Evolutionary conservation across 441 rosid genomes (phyloP), one percentile per base, ranked within the genome.

Genomic region (Metrosideros polymorpha): DNA sequence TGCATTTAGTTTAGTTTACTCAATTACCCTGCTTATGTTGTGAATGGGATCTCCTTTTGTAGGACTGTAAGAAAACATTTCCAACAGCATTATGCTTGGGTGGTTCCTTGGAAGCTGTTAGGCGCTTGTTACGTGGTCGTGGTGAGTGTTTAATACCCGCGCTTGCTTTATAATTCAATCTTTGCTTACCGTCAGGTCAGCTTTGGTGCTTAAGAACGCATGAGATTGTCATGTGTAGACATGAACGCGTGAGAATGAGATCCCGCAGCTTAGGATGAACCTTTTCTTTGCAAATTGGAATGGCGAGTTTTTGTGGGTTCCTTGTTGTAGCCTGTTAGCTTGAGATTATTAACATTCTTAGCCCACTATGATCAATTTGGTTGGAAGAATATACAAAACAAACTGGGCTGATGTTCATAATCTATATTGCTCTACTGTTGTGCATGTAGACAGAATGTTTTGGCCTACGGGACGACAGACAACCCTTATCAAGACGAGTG

Each of bases 21-120:
- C 45, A 25, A 29, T 24, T 32, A 25, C 27, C 1, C 6, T 47
- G 85, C 24, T 59, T 30, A 12, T 32, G 24, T 4, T 6, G 25
- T 39, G 25, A 35, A 30, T 5, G 53, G 39, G 42, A 10, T n/a
- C 55, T 42, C 29, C 57, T 39, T 25, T 83, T 86, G 86, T 88
- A 98, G 99, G 99, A 98, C 89, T 96, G 99, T 89, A 95, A 88
- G 93, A 98, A 92, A 92, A 89, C 86, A 71, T 98, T 98, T 91
- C 99, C 99, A 6, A 88, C 92, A 4, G 94, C 99, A 66, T 92
- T 98, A 88, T 95, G 97, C 87, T 86, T 96, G 89, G 99, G 99
- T 43, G 99, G 99, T 84, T 95, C 99, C 85, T 87, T 96, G 90
- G 92, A 90, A 86, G 94, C 99, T 88, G 88, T 94, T 54, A 90